Conservation (phyloP, 78 protist genomes). For the Cyanophora paradoxa region DNA sequence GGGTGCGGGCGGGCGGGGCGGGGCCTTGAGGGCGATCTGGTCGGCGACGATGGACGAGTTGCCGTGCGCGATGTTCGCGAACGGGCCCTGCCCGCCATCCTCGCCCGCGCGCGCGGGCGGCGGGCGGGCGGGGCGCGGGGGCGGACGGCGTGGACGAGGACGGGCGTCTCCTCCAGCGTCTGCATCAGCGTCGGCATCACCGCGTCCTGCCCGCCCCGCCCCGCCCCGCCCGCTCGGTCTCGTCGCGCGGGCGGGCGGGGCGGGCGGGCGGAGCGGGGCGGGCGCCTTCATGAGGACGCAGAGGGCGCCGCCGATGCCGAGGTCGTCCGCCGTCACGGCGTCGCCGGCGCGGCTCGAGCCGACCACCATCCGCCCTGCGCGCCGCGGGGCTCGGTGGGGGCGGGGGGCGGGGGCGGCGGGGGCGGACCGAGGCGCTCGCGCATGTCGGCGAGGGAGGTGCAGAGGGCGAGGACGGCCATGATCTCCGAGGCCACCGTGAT, state of each 20-base stretch:
- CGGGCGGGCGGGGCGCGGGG: too few species aligned
- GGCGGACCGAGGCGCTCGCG: slow-evolving; percentile 16
- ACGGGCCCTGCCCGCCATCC: too few species aligned
- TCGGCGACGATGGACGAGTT: slow-evolving; percentile 91
- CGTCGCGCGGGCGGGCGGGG: too few species aligned
- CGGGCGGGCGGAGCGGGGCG: too few species aligned
- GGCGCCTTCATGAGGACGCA: slow-evolving; percentile 69
- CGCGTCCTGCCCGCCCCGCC: too few species aligned
- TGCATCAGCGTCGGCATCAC: slow-evolving; percentile 95
- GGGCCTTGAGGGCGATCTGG: too few species aligned
- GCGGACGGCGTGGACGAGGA: slow-evolving; percentile 80
- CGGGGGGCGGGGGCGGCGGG: too few species aligned
- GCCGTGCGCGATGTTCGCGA: slow-evolving; percentile 84
- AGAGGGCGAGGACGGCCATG: slow-evolving; percentile 82
- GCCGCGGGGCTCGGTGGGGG: not conserved
- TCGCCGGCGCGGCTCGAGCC: not conserved
- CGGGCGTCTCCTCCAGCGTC: slow-evolving; percentile 18
- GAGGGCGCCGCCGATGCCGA: slow-evolving; percentile 64
- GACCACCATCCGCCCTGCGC: slow-evolving; percentile 1
- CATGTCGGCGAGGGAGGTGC: slow-evolving; percentile 15
- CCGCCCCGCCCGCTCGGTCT: too few species aligned
- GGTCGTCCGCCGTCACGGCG: slow-evolving; percentile 14
- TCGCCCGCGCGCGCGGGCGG: too few species aligned
- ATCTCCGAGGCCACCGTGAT: slow-evolving; percentile 94
- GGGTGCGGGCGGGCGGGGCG: too few species aligned